phyloP scores from a whole-genome alignment of 495 filamentous ascomycete genomes.

The Neurospora sp. region DNA sequence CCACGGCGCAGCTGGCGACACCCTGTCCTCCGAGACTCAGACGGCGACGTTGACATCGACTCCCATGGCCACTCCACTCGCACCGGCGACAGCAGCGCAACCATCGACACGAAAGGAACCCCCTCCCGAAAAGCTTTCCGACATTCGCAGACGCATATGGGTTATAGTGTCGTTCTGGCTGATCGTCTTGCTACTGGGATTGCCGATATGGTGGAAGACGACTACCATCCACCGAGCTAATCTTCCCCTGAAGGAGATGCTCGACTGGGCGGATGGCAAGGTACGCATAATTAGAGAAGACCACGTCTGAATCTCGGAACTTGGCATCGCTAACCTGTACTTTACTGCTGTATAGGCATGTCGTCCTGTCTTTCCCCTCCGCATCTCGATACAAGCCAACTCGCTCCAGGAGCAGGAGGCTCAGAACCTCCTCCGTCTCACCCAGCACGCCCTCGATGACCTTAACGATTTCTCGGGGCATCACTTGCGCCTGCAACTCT shows the following conservation, averaged over 20 bases:
- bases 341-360: conserved; percentile 50
- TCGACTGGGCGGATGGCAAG: conserved; percentile 86
- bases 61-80: neutral
- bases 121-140: conserved; percentile 64
- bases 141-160: conserved; percentile 52
- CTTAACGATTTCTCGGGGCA: conserved; percentile 88
- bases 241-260: conserved; percentile 78
- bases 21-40: neutral
- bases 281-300: conserved; percentile 33
- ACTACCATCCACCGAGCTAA: conserved; percentile 85
- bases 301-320: neutral
- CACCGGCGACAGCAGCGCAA: neutral
- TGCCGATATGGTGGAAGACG: conserved; percentile 97
- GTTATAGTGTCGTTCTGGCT: conserved; percentile 89
- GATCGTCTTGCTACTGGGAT: conserved; percentile 70
- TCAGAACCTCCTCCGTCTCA: conserved; percentile 67
- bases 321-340: neutral
- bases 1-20: conserved; percentile 7
- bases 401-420: conserved; percentile 58
- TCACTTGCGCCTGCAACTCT: conserved; percentile 67
- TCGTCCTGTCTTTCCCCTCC: conserved; percentile 76
- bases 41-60: neutral
- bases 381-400: conserved; percentile 67
- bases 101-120: conserved; percentile 37
- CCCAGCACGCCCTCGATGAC: conserved; percentile 84